phyloP scores from a whole-genome alignment of 257 asterid species.

The Solanum commersonii region DNA sequence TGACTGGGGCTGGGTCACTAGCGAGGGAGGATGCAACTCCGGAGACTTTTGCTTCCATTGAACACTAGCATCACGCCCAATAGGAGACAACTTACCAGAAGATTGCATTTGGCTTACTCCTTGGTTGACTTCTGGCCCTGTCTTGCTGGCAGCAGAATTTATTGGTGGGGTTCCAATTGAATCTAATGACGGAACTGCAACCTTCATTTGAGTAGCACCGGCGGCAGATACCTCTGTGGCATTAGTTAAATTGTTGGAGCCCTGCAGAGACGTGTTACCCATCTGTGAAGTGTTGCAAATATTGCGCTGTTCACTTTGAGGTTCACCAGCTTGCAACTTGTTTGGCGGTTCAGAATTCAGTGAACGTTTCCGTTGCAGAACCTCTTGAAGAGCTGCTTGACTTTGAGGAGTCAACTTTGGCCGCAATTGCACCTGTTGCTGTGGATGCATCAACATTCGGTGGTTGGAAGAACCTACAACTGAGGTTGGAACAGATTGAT shows the following conservation, averaged over 20 bases:
- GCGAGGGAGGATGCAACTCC: conserved; percentile 31
- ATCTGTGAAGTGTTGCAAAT: conserved; percentile 30
- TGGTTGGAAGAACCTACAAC: conserved; percentile 35
- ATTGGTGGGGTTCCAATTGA: conserved; percentile 26
- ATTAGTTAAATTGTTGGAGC: conserved; percentile 20
- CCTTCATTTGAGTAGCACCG: conserved; percentile 31
- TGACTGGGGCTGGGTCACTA: conserved; percentile 24
- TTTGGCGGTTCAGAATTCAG: conserved; percentile 24
- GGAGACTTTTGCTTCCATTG: conserved; percentile 43
- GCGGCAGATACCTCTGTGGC: conserved; percentile 28
- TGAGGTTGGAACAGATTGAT: conserved; percentile 34
- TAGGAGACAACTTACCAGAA: conserved; percentile 28
- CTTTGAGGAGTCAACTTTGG: conserved; percentile 51
- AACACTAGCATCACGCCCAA: conserved; percentile 33
- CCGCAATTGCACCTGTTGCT: conserved; percentile 27
- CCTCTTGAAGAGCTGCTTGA: conserved; percentile 43
- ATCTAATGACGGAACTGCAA: conserved; percentile 40
- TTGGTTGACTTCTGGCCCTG: conserved; percentile 35
- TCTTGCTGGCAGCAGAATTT: conserved; percentile 26
- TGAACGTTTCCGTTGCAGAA: conserved; percentile 33
- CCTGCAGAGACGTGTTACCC: conserved; percentile 22
- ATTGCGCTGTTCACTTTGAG: conserved; percentile 35
- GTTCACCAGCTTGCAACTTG: conserved; percentile 35
- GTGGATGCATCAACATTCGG: conserved; percentile 10
- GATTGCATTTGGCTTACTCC: conserved; percentile 45